Percentiles rank a stretch among this genome's conserved stretches.
phyloP scores from a whole-genome alignment of 441 rosid species.

The Breynia disticha region DNA sequence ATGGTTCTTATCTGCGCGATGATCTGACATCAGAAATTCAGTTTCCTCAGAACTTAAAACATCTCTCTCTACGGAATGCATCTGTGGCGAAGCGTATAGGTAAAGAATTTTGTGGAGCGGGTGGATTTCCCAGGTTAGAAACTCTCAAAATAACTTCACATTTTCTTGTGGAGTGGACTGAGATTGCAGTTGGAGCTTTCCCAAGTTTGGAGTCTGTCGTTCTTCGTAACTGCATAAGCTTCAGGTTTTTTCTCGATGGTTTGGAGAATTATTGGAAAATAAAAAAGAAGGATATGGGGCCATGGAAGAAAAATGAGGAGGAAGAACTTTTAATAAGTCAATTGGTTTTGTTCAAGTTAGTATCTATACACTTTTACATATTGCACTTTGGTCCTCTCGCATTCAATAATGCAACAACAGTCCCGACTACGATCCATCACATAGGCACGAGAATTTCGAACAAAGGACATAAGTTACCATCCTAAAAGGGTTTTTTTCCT shows the following conservation, averaged over 20 bases:
- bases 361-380: too few relatives aligned
- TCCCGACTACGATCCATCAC: too few relatives aligned
- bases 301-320: too few relatives aligned
- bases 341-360: too few relatives aligned
- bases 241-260: constrained; percentile 17
- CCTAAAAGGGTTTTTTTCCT: too few relatives aligned
- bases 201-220: constrained; percentile 3
- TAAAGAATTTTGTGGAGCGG: constrained; percentile 11
- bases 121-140: constrained; percentile 14
- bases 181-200: constrained; percentile 11
- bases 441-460: too few relatives aligned
- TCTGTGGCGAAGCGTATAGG: constrained; percentile 7
- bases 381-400: too few relatives aligned
- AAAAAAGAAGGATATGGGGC: too few relatives aligned
- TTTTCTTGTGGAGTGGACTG: constrained; percentile 12
- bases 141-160: background rate
- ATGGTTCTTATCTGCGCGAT: constrained; percentile 1
- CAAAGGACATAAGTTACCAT: too few relatives aligned
- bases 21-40: constrained; percentile 7
- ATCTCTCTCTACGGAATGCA: background rate
- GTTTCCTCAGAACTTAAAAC: constrained; percentile 10
- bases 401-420: too few relatives aligned
- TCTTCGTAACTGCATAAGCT: background rate
- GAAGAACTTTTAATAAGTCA: too few relatives aligned
- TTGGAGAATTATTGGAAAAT: too few relatives aligned